phyloP scores from a whole-genome alignment of 2,329 filamentous ascomycete genomes.

The Gaeumannomyces sp. region DNA sequence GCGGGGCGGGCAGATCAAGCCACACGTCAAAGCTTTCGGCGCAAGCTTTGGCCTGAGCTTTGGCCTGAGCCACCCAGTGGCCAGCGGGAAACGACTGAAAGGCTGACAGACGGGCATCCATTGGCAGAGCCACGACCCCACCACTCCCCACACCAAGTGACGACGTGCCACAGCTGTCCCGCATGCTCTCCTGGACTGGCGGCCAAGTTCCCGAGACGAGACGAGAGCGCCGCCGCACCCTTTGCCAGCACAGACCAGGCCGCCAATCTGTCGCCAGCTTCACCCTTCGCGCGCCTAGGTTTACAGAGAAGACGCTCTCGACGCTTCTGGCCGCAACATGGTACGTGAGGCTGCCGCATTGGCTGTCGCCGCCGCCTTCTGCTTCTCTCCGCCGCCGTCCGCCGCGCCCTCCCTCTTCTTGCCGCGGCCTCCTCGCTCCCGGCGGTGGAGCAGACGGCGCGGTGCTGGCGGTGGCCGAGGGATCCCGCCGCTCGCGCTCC shows the following conservation, averaged over 20 bases:
- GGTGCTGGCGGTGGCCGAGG: neutral
- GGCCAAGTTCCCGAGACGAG: neutral
- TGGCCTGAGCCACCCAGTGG: neutral
- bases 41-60: neutral
- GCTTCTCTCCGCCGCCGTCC: no score
- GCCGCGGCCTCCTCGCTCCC: neutral
- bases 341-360: neutral
- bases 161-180: slow-evolving; percentile 1
- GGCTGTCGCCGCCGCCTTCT: neutral
- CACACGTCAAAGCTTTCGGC: neutral
- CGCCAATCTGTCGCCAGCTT: neutral
- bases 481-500: neutral
- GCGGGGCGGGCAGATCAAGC: neutral
- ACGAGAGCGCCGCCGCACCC: neutral
- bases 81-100: no score
- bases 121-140: neutral
- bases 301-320: neutral
- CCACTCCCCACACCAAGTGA: neutral
- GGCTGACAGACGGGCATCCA: neutral
- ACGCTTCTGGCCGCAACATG: neutral
- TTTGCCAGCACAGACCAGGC: neutral
- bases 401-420: no score
- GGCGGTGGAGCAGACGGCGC: neutral
- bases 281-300: neutral
- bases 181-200: neutral